These are phyloP conservation scores for Phytophthora palmivora DNA, from an alignment of 352 stramenopile species.

Conservation along the genomic window DNA sequence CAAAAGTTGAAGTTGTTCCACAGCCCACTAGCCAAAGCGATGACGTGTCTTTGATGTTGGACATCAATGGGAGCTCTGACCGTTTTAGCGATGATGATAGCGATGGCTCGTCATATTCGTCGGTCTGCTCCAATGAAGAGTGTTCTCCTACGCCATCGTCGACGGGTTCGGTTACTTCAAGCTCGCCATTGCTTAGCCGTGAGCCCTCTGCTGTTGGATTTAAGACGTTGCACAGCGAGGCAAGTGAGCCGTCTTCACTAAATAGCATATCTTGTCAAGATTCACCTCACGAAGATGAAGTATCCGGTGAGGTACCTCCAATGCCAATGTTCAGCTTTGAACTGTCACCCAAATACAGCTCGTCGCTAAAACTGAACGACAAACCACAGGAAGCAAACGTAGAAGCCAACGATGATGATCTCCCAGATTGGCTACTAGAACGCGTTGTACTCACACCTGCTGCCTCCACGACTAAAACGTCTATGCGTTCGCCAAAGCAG, in stretches of 20 bases:
- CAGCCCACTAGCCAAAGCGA: constrained; percentile 2
- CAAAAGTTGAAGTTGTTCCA: neutral
- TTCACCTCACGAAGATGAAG: neutral
- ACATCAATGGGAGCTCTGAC: constrained; percentile 15
- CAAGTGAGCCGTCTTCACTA: constrained; percentile 15
- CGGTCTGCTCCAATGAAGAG: constrained; percentile 26
- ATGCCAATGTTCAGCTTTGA: constrained; percentile 11
- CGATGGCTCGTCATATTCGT: constrained; percentile 32
- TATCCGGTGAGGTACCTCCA: neutral
- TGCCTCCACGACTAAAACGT: constrained; percentile 23
- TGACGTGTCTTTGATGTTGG: constrained; percentile 23
- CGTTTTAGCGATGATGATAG: constrained; percentile 39
- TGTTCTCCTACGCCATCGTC: constrained; percentile 28
- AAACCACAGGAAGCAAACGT: constrained; percentile 4
- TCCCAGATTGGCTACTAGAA: constrained; percentile 36
- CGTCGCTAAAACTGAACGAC: constrained; percentile 2
- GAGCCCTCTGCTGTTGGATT: constrained; percentile 16
- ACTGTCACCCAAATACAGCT: neutral
- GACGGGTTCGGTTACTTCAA: constrained; percentile 22
- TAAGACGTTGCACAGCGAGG: constrained; percentile 18
- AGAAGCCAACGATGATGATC: constrained; percentile 23
- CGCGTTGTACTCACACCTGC: constrained; percentile 17
- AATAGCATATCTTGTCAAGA: constrained; percentile 23
- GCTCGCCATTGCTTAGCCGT: constrained; percentile 28
- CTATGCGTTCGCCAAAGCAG: constrained; percentile 46